Evolutionary conservation across 768 basidiomycete species (phyloP).

Genomic region (Boletus rubroflammeus): DNA sequence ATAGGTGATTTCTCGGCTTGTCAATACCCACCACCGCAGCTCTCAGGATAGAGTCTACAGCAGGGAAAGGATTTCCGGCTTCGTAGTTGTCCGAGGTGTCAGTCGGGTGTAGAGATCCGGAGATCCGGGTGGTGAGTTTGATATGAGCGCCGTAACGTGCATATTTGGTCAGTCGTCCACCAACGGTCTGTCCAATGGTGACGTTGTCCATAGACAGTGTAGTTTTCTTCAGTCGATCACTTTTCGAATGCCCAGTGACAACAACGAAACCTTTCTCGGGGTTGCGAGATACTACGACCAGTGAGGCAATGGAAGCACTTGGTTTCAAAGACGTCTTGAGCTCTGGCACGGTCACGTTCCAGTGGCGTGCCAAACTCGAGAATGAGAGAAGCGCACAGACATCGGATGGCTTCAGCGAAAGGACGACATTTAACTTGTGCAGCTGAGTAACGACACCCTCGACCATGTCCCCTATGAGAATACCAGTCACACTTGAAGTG

Average conservation of each 20-base stretch:
- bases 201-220: conserved; percentile 64
- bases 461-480: conserved; percentile 75
- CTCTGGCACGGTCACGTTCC: conserved; percentile 60
- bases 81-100: conserved; percentile 82
- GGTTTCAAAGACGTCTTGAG: conserved; percentile 58
- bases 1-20: conserved; percentile 58
- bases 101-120: conserved; percentile 77
- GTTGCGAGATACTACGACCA: conserved; percentile 89
- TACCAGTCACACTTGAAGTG: conserved; percentile 44
- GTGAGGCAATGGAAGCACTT: conserved; percentile 68
- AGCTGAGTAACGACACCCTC: conserved; percentile 72
- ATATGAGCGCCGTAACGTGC: conserved; percentile 69
- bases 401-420: conserved; percentile 66
- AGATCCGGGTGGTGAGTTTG: conserved; percentile 67
- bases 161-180: conserved; percentile 77
- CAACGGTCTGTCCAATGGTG: conserved; percentile 66
- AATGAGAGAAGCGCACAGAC: conserved; percentile 82
- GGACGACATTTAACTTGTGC: conserved; percentile 79
- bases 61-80: conserved; percentile 50
- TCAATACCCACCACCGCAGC: conserved; percentile 72
- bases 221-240: conserved; percentile 44
- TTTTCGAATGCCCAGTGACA: conserved; percentile 71
- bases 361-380: conserved; percentile 81
- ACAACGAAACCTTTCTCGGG: conserved; percentile 83
- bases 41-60: conserved; percentile 63